A percentile compares a stretch with the other conserved stretches of the same genome.
Evolutionary conservation across 2,329 filamentous ascomycete species (phyloP).

Genomic region (Xylariaceae sp.): DNA sequence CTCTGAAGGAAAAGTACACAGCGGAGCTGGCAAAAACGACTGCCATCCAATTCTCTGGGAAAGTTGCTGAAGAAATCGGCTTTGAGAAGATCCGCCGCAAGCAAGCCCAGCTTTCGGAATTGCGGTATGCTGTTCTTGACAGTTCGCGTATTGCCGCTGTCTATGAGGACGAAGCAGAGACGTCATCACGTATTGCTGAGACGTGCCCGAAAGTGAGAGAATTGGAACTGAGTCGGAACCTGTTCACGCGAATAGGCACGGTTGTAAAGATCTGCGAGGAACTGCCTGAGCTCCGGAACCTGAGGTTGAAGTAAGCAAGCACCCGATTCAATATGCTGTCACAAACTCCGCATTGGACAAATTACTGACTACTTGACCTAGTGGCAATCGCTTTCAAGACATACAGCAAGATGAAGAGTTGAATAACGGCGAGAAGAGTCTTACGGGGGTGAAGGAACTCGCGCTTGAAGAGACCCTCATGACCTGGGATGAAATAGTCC

Average conservation of each 20-base stretch:
- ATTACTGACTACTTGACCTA: slow-evolving; percentile 33
- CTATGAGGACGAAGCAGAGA: slow-evolving; percentile 30
- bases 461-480: slow-evolving; percentile 65
- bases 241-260: slow-evolving; percentile 65
- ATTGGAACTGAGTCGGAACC: slow-evolving; percentile 79
- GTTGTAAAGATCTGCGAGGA: slow-evolving; percentile 68
- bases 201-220: slow-evolving; percentile 68
- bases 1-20: slow-evolving; percentile 80
- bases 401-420: slow-evolving; percentile 41
- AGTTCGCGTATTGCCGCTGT: slow-evolving; percentile 57
- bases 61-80: slow-evolving; percentile 88
- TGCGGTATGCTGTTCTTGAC: slow-evolving; percentile 80
- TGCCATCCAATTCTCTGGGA: slow-evolving; percentile 67
- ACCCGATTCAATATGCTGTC: too few species aligned
- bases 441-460: slow-evolving; percentile 55
- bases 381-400: slow-evolving; percentile 67
- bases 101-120: slow-evolving; percentile 71
- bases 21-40: slow-evolving; percentile 45
- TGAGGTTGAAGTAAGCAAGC: slow-evolving; percentile 72
- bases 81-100: slow-evolving; percentile 87
- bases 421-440: slow-evolving; percentile 34
- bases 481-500: slow-evolving; percentile 60
- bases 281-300: slow-evolving; percentile 59
- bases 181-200: slow-evolving; percentile 45
- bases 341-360: too few species aligned